These are phyloP conservation scores for Proliferodiscus dingleyae DNA, from an alignment of 2,329 filamentous ascomycete genomes.

Conservation along the genomic window DNA sequence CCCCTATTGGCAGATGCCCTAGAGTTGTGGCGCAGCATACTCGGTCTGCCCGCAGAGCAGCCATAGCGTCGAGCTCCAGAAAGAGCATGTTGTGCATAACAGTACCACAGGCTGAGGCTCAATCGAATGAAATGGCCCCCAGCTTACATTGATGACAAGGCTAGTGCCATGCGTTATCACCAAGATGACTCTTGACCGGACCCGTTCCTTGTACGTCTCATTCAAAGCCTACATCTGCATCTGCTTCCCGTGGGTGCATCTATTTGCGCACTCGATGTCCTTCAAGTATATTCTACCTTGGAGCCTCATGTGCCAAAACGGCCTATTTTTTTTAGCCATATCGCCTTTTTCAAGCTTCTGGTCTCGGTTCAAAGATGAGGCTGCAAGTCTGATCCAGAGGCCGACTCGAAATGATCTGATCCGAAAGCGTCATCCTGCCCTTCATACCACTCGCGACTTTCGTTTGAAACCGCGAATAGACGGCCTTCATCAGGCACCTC, in stretches of 20 bases:
- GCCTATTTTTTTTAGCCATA: too few species aligned
- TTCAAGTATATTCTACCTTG: too few species aligned
- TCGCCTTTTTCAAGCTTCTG: background rate
- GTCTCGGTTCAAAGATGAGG: conserved; percentile 30
- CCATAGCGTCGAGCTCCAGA: background rate
- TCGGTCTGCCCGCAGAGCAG: background rate
- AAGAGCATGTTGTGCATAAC: too few species aligned
- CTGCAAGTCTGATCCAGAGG: conserved; percentile 55
- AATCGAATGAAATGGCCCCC: too few species aligned
- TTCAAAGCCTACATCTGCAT: too few species aligned
- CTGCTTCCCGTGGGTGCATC: too few species aligned
- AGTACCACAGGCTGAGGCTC: background rate
- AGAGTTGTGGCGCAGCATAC: too few species aligned
- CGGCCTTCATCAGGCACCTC: conserved; percentile 56
- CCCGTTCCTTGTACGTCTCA: too few species aligned
- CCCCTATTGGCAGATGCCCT: too few species aligned
- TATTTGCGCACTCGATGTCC: too few species aligned
- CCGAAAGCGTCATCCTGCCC: conserved; percentile 57
- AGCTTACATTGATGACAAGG: background rate
- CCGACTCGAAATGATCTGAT: conserved; percentile 62
- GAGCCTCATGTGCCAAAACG: too few species aligned
- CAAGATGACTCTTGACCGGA: background rate
- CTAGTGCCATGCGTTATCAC: background rate
- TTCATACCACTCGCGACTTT: conserved; percentile 45
- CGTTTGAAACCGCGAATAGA: conserved; percentile 56